Evolutionary conservation across 1,284 basidiomycete genomes (phyloP).

Genomic region (Sphagnurus paluster): DNA sequence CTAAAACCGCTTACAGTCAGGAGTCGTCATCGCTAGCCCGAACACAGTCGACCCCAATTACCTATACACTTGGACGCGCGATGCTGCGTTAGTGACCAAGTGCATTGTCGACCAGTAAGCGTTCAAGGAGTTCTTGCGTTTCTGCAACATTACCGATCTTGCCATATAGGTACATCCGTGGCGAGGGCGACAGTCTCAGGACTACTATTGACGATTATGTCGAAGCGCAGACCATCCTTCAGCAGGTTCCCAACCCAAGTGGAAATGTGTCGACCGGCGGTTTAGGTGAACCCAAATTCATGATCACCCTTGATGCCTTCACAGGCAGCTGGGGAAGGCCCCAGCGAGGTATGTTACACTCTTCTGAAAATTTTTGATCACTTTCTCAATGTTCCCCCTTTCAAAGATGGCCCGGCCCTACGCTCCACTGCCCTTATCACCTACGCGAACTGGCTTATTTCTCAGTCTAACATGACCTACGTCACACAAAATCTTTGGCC

Average conservation of each 20-base stretch:
- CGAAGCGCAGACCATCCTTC: slow-evolving; percentile 43
- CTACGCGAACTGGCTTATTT: slow-evolving; percentile 67
- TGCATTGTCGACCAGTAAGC: slow-evolving; percentile 47
- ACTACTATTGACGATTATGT: slow-evolving; percentile 51
- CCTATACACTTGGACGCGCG: slow-evolving; percentile 55
- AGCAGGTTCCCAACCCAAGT: slow-evolving; percentile 59
- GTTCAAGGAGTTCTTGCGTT: too few relatives aligned
- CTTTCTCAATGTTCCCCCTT: background rate
- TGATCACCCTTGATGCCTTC: slow-evolving; percentile 50
- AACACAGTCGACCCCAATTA: slow-evolving; percentile 51
- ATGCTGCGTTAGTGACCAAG: slow-evolving; percentile 55
- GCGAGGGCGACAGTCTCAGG: slow-evolving; percentile 38
- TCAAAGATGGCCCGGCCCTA: slow-evolving; percentile 72
- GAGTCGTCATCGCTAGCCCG: slow-evolving; percentile 59
- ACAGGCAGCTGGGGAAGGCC: slow-evolving; percentile 62
- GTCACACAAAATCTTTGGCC: slow-evolving; percentile 64
- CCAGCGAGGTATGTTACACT: slow-evolving; percentile 52
- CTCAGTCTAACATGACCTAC: slow-evolving; percentile 51
- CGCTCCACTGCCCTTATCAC: slow-evolving; percentile 66
- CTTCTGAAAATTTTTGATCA: background rate
- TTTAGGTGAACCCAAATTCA: slow-evolving; percentile 70
- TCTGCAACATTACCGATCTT: background rate
- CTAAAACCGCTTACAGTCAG: slow-evolving; percentile 31
- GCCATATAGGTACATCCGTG: slow-evolving; percentile 35
- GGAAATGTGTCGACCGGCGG: slow-evolving; percentile 57